These are phyloP conservation scores for Rosa persica DNA, from an alignment of 306 rosid genomes.

Conservation along the genomic window DNA sequence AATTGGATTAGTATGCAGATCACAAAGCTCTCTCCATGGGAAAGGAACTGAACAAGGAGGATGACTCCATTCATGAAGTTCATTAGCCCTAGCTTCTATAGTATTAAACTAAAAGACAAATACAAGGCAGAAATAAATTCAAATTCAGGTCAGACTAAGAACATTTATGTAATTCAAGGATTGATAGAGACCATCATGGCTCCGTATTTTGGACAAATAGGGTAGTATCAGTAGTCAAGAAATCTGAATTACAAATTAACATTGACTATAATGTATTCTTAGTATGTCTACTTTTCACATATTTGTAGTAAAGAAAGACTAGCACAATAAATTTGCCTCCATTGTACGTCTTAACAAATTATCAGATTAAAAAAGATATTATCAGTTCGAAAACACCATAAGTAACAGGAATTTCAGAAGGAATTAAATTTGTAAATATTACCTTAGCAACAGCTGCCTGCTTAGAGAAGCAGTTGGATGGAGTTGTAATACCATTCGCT, in stretches of 20 bases:
- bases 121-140: no score
- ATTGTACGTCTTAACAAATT: conserved; percentile 29
- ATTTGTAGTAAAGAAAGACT: no score
- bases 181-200: no score
- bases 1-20: neutral
- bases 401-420: neutral
- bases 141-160: no score
- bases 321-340: no score
- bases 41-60: neutral
- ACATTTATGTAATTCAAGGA: no score
- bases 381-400: neutral
- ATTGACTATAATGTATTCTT: no score
- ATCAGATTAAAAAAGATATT: neutral
- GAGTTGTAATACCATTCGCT: conserved; percentile 6
- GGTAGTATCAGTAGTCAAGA: no score
- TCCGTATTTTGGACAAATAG: no score
- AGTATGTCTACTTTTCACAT: no score
- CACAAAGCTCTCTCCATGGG: neutral
- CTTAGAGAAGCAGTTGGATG: conserved; percentile 41
- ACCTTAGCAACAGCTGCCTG: conserved; percentile 66
- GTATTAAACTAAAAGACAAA: no score
- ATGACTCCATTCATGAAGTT: neutral
- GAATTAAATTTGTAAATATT: conserved; percentile 5
- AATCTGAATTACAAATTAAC: no score
- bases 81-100: neutral